Conservation (phyloP, 192 early-diverging fungal genomes). For the Coemansia sp. region DNA sequence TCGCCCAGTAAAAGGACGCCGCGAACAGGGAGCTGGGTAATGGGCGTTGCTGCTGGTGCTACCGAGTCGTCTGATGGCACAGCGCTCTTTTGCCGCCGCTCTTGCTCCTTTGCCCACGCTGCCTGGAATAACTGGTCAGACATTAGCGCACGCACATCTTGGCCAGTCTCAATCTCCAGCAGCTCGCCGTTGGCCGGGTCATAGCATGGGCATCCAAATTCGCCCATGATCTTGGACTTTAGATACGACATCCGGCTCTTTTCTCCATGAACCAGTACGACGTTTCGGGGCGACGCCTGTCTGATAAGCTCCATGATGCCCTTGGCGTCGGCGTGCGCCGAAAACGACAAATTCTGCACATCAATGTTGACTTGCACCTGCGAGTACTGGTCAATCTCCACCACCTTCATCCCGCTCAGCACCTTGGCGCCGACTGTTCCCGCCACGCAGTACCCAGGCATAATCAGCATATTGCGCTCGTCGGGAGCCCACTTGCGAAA, state of each 20-base stretch:
- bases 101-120: conserved; percentile 46
- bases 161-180: conserved; percentile 67
- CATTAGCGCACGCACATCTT: conserved; percentile 64
- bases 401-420: conserved; percentile 81
- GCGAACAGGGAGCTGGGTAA: conserved; percentile 44
- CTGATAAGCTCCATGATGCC: conserved; percentile 95
- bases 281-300: conserved; percentile 85
- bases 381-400: conserved; percentile 80
- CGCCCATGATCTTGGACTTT: conserved; percentile 77
- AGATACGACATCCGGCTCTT: conserved; percentile 84
- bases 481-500: conserved; percentile 95
- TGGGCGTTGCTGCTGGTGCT: conserved; percentile 14
- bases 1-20: conserved; percentile 47
- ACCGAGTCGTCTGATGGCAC: not conserved
- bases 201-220: conserved; percentile 81
- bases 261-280: conserved; percentile 95
- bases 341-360: conserved; percentile 94
- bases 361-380: conserved; percentile 82
- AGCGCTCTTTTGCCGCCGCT: conserved; percentile 17
- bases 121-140: conserved; percentile 43
- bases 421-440: conserved; percentile 97
- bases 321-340: conserved; percentile 96
- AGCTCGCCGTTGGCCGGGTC: conserved; percentile 87
- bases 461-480: conserved; percentile 94
- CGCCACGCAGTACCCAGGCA: conserved; percentile 97